phyloP scores from a whole-genome alignment of 2,329 filamentous ascomycete species.

The Neospermospora avenae region DNA sequence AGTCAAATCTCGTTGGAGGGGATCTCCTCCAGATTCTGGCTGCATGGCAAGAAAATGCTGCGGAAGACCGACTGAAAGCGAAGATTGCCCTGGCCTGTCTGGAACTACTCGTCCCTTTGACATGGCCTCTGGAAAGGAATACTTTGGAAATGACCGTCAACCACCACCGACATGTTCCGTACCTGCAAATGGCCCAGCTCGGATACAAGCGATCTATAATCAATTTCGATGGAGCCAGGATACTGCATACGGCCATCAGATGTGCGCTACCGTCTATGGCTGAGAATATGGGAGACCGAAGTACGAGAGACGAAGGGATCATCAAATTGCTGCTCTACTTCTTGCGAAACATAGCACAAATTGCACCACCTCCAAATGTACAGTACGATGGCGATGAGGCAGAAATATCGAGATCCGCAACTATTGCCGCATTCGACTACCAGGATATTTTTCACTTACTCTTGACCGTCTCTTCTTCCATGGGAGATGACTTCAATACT shows the following conservation, averaged over 20 bases:
- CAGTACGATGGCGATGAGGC: conserved; percentile 84
- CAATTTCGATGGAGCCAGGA: conserved; percentile 72
- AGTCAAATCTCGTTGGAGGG: conserved; percentile 86
- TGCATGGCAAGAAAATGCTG: conserved; percentile 70
- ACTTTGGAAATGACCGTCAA: conserved; percentile 83
- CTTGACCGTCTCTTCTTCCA: conserved; percentile 84
- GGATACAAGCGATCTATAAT: conserved; percentile 87
- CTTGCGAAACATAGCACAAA: conserved; percentile 83
- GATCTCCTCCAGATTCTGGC: conserved; percentile 89
- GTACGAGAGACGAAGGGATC: conserved; percentile 80
- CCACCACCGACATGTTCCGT: conserved; percentile 87
- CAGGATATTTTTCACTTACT: conserved; percentile 88
- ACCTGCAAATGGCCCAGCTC: conserved; percentile 82
- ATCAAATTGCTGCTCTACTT: conserved; percentile 89
- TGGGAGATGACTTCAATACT: conserved; percentile 86
- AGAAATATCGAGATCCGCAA: conserved; percentile 81
- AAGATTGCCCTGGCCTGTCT: conserved; percentile 81
- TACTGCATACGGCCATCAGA: conserved; percentile 78
- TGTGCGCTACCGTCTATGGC: conserved; percentile 85
- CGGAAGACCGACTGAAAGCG: conserved; percentile 70
- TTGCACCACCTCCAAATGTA: conserved; percentile 68
- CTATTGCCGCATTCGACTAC: conserved; percentile 83
- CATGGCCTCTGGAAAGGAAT: conserved; percentile 86
- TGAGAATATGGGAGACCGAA: conserved; percentile 69
- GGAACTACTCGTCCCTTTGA: conserved; percentile 87